Base-by-base conservation (phyloP, 2,329 filamentous ascomycete genomes). In the Didymella segeticola region DNA sequence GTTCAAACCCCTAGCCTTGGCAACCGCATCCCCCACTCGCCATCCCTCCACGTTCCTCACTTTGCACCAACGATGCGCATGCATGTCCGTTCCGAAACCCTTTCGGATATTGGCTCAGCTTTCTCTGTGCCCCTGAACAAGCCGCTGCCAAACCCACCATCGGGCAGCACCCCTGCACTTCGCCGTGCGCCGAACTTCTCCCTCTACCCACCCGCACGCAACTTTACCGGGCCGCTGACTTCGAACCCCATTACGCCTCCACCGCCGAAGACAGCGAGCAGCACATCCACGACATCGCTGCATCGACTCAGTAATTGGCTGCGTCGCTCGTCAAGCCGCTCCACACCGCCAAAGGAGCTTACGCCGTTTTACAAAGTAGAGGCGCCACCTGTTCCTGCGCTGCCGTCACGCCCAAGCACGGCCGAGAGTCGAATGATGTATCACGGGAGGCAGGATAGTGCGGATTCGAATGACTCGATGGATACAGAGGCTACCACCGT, bases 31-130 rank as follows among this genome's bases (percentile, higher is more conserved):
- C 64, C 66, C 30, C 71, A 62, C 9, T 74, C 73, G 0, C 72
- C 72, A 17, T 69, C 69, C 10, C 69, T 73, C 49, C 78, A 80
- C 56, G 69, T 80, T 1, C 76, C 78, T n/a, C 77, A 78, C 47
- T 74, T 81, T 20, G 79, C 78, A 3, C 79, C 79, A 5, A 64
- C 69, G 0, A 77, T 79, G 70, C 69, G 73, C 20, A 73, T 80
- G 58, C 72, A 74, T n/a, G 78, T 78, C 14, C 72, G 79, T 51
- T 77, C 76, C 5, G 74, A 80, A 55, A 80, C 79, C 0, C 73
- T 81, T n/a, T 77, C 70, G 4, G 77, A 79, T 30, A 81, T 80
- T 36, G 79, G 78, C 19, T 79, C 77, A 23, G 78, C 75, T 0
- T 77, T 81, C 55, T 79, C 77, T 5, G 69, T 72, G 4, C 78